Base-by-base conservation (phyloP, 2,329 filamentous ascomycete species). In the Geosmithia flava region DNA sequence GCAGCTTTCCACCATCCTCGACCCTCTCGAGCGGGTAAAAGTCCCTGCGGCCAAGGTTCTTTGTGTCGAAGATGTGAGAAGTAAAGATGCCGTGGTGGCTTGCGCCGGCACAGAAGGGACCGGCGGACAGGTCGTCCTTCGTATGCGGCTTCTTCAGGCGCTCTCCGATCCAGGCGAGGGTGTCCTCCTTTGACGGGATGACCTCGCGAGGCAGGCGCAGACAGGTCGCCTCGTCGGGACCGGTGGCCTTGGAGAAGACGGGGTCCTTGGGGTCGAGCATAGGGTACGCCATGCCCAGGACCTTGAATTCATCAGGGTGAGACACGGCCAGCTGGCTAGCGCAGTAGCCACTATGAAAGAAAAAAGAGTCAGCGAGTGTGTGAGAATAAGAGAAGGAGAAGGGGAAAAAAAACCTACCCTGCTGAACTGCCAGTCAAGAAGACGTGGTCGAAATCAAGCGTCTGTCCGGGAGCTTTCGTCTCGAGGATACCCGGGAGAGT, bases 321-420 rank as follows among this genome's bases (percentile, higher is more conserved):
- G 54, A 54, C 6, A 61, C 50, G 0, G 55, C 57, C 1, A 54
- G 20, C 40, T 59, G 53, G 1, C 44, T 39, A 1, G 54, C 51
- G 2, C 53, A 50, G 27, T 61, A 61, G 2, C 59, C 58, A 37
- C 59, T 30, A 30, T n/a, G n/a, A n/a, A n/a, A n/a, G n/a, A n/a
- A n/a, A 11, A 30, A 30, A 6, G 29, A 11, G 29, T 30, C 29
- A 30, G 29, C 11, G 7, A 30, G 29, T 11, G 29, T 7, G 29
- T 11, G 7, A 30, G 7, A 11, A 30, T 11, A 7, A 30, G 29
- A 30, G 29, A 11, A 11, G 29, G 29, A 7, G 29, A 11, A 30
- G 29, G 29, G 7, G 29, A 30, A 30, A 7, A 30, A n/a, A n/a
- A n/a, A n/a, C 29, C 11, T 11, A 30, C 29, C 29, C 59, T 4